Evolutionary conservation across 2,329 filamentous ascomycete genomes (phyloP).

Genomic region (Cladophialophora immunda): DNA sequence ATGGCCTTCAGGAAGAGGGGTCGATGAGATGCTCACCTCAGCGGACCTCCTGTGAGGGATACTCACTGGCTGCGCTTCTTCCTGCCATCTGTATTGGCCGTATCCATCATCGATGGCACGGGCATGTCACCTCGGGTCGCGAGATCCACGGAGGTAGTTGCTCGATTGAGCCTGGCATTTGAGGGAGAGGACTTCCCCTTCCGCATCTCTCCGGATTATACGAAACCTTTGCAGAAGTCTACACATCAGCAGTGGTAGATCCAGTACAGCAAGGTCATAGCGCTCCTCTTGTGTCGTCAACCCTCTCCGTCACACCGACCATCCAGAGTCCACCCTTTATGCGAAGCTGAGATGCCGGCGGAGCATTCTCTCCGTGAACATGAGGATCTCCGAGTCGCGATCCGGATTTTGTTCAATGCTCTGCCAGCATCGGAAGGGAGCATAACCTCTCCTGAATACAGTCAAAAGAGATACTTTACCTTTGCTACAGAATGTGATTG

Average conservation of each 20-base stretch:
- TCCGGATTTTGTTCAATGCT: too few relatives aligned
- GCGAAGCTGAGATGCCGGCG: too few relatives aligned
- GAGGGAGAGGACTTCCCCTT: not conserved
- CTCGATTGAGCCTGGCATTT: not conserved
- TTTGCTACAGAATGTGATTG: not conserved
- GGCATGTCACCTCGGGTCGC: not conserved
- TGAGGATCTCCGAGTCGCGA: too few relatives aligned
- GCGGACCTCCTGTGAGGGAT: too few relatives aligned
- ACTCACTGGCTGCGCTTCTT: not conserved
- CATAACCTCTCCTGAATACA: too few relatives aligned
- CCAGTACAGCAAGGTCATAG: not conserved
- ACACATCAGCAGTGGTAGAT: not conserved
- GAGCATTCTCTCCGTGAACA: too few relatives aligned
- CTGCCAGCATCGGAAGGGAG: too few relatives aligned
- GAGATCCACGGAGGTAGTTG: not conserved
- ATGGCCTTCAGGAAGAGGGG: too few relatives aligned
- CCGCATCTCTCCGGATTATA: not conserved
- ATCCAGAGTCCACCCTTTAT: not conserved
- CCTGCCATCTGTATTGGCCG: not conserved
- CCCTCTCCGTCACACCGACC: not conserved
- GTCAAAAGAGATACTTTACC: too few relatives aligned
- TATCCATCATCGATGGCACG: not conserved
- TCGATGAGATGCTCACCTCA: too few relatives aligned
- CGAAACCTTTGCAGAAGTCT: not conserved
- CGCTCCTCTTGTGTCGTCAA: not conserved